A percentile compares a stretch with the other conserved stretches of the same genome.
Conservation (phyloP, 1,284 basidiomycete genomes). For the Pseudozyma sp. region DNA sequence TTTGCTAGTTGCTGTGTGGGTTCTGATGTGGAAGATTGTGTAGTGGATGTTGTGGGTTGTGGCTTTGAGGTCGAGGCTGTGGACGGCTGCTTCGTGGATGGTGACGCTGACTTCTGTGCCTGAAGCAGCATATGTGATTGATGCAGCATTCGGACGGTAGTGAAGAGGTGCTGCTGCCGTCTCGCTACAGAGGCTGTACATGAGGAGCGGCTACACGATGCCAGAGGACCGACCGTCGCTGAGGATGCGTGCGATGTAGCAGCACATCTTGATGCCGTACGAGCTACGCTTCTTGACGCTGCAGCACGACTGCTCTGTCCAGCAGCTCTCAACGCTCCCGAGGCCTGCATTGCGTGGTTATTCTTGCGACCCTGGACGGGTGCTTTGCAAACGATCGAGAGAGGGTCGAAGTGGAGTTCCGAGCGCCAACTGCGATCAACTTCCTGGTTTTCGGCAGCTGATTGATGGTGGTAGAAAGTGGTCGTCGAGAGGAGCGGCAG, state of each 20-base stretch:
- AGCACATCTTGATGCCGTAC: constrained; percentile 11
- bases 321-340: constrained; percentile 24
- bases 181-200: not conserved
- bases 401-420: not conserved
- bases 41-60: constrained; percentile 1
- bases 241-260: not conserved
- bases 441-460: too few species aligned
- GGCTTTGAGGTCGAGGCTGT: constrained; percentile 1
- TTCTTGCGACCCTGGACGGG: not conserved
- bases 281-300: constrained; percentile 9
- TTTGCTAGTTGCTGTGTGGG: constrained; percentile 13
- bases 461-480: too few species aligned
- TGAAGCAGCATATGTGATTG: constrained; percentile 22
- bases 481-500: not conserved
- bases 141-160: constrained; percentile 25
- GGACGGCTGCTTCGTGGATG: not conserved
- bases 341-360: constrained; percentile 15
- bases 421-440: too few species aligned
- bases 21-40: constrained; percentile 5
- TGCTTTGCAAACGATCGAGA: too few species aligned
- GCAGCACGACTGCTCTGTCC: constrained; percentile 18
- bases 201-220: not conserved
- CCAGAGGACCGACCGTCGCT: not conserved
- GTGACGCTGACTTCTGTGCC: constrained; percentile 20
- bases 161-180: constrained; percentile 23